phyloP scores from a whole-genome alignment of 2,329 filamentous ascomycete species.

The Neophaeococcomyces mojaviensis region DNA sequence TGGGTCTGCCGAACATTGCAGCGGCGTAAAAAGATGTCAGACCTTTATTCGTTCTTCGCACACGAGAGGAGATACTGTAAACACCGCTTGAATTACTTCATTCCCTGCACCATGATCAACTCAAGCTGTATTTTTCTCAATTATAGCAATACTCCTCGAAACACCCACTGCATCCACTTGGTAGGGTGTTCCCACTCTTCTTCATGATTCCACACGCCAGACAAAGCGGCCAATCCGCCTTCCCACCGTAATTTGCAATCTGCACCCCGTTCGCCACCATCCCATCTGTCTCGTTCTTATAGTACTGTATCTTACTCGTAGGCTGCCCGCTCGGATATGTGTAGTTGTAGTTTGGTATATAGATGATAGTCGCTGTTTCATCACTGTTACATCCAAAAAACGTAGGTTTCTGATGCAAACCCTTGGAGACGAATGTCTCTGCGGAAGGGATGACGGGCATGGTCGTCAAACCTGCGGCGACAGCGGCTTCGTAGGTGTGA shows the following conservation, averaged over 20 bases:
- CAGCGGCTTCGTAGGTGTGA: conserved; percentile 10
- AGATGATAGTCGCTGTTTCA: conserved; percentile 19
- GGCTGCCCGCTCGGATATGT: conserved; percentile 14
- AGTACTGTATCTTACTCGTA: conserved; percentile 12
- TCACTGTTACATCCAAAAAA: conserved; percentile 23
- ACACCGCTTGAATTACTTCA: too few relatives aligned
- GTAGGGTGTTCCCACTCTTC: conserved; percentile 14
- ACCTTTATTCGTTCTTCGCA: too few relatives aligned
- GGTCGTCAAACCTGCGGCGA: conserved; percentile 5
- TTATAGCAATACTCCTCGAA: conserved; percentile 13
- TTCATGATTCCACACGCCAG: conserved; percentile 19
- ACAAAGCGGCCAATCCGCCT: conserved; percentile 14
- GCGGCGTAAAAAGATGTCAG: too few relatives aligned
- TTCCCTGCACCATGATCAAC: too few relatives aligned
- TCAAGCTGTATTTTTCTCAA: too few relatives aligned
- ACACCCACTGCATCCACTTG: conserved; percentile 14
- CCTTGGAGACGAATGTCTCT: conserved; percentile 17
- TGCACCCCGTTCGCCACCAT: conserved; percentile 20
- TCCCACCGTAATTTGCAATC: conserved; percentile 14
- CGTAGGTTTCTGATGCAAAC: conserved; percentile 15
- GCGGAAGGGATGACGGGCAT: conserved; percentile 12
- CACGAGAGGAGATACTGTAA: too few relatives aligned
- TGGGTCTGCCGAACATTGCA: too few relatives aligned
- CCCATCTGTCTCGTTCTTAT: conserved; percentile 8
- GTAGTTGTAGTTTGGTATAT: conserved; percentile 22